Evolutionary conservation across 768 basidiomycete genomes (phyloP).

Genomic region (Lactifluus hygrophoroides): DNA sequence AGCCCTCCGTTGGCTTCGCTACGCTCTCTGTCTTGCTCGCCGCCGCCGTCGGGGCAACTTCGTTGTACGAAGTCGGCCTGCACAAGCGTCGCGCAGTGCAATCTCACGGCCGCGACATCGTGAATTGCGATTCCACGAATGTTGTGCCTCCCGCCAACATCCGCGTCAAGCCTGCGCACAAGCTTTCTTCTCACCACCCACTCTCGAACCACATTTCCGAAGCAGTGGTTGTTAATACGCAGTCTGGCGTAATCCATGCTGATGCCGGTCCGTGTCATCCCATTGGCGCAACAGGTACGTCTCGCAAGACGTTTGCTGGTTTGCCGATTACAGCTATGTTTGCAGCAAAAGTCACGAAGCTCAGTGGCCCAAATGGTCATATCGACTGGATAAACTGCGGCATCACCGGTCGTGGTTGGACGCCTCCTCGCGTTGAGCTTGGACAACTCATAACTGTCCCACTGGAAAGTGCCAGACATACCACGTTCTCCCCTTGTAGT

Average conservation of each 20-base stretch:
- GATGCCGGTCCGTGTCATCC: background rate
- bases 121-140: background rate
- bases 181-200: background rate
- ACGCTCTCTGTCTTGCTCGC: constrained; percentile 3
- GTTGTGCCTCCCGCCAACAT: no score
- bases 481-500: constrained; percentile 54
- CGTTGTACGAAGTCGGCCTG: background rate
- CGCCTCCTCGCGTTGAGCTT: constrained; percentile 52
- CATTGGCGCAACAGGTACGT: constrained; percentile 8
- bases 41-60: background rate
- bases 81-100: background rate
- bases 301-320: background rate
- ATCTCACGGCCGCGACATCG: background rate
- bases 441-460: constrained; percentile 41
- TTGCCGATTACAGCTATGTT: background rate
- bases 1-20: constrained; percentile 1
- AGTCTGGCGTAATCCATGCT: background rate
- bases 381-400: constrained; percentile 78
- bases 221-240: background rate
- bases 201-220: background rate
- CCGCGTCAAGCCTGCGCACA: background rate
- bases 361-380: constrained; percentile 60
- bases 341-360: constrained; percentile 40
- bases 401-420: constrained; percentile 53
- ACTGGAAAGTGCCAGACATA: constrained; percentile 38